Percentiles rank a stretch among this genome's conserved stretches.
phyloP scores from a whole-genome alignment of 495 filamentous ascomycete species.

The Aspergillus steynii region DNA sequence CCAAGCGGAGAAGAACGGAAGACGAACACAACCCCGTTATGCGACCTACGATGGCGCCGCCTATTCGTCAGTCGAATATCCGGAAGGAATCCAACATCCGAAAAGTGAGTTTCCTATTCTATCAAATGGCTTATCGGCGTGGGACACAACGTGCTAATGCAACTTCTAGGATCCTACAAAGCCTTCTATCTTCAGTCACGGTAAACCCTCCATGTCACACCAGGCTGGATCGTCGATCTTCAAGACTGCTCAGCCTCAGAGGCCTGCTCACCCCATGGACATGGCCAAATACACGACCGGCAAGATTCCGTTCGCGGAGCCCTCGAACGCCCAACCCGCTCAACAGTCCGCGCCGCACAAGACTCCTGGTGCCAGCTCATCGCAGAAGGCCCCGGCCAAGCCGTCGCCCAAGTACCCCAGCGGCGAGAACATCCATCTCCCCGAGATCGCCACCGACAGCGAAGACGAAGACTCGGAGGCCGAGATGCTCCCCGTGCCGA shows the following conservation, averaged over 20 bases:
- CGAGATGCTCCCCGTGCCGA: constrained; percentile 60
- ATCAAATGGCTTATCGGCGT: background rate
- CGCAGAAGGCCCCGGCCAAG: constrained; percentile 49
- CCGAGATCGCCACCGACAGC: constrained; percentile 85
- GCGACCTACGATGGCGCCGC: constrained; percentile 70
- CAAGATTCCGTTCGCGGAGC: constrained; percentile 86
- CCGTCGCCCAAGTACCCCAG: constrained; percentile 77
- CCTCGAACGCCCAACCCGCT: constrained; percentile 45
- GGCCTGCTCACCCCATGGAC: constrained; percentile 67
- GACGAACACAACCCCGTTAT: constrained; percentile 53
- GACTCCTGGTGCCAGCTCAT: constrained; percentile 46
- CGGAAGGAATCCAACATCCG: constrained; percentile 59
- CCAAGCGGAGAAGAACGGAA: constrained; percentile 59
- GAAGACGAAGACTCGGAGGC: constrained; percentile 76
- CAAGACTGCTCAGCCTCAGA: constrained; percentile 49
- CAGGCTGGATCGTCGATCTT: constrained; percentile 40
- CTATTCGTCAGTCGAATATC: constrained; percentile 77
- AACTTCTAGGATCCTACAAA: constrained; percentile 53
- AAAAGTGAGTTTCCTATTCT: constrained; percentile 4
- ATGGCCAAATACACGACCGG: constrained; percentile 81
- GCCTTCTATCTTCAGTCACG: constrained; percentile 64
- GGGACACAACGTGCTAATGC: constrained; percentile 20
- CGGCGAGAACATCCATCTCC: constrained; percentile 79
- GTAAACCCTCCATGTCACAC: constrained; percentile 52
- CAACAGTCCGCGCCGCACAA: constrained; percentile 53